phyloP scores from a whole-genome alignment of 2,329 filamentous ascomycete genomes.

The Aspergillus sp. region DNA sequence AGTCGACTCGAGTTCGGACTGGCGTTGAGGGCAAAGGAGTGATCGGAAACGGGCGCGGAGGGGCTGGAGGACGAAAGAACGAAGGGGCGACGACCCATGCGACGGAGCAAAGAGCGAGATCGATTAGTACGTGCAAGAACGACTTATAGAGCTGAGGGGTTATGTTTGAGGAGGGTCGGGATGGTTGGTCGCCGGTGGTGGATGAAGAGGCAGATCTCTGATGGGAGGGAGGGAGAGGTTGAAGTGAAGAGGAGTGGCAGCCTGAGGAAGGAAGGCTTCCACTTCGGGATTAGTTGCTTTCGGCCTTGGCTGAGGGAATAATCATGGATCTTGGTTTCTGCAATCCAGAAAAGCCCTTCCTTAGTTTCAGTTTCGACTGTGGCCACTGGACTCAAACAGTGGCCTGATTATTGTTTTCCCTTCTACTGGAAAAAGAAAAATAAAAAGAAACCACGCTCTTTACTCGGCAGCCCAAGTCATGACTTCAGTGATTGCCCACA shows the following conservation, averaged over 20 bases:
- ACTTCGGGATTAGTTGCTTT: conserved; percentile 12
- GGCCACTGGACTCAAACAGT: neutral
- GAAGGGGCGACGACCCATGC: neutral
- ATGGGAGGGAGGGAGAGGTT: conserved; percentile 14
- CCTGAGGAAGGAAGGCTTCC: conserved; percentile 13
- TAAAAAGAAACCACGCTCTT: neutral
- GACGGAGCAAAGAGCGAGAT: neutral
- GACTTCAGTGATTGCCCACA: neutral
- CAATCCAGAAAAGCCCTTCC: neutral
- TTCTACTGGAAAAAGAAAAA: neutral
- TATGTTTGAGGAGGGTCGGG: neutral
- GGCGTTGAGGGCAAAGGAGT: conserved; percentile 12
- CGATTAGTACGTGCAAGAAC: neutral
- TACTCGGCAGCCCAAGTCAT: neutral
- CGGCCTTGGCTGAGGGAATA: neutral
- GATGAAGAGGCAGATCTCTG: conserved; percentile 14
- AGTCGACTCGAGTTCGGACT: conserved; percentile 15
- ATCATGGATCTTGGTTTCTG: neutral
- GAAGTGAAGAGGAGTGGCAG: conserved; percentile 9
- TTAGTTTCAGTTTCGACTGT: neutral
- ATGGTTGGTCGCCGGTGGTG: conserved; percentile 10
- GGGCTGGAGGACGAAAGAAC: conserved; percentile 11
- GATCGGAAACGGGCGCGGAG: conserved; percentile 8
- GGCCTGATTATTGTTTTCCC: neutral
- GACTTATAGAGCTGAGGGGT: neutral